phyloP scores from a whole-genome alignment of 257 asterid species.

The Gentiana macrophylla region DNA sequence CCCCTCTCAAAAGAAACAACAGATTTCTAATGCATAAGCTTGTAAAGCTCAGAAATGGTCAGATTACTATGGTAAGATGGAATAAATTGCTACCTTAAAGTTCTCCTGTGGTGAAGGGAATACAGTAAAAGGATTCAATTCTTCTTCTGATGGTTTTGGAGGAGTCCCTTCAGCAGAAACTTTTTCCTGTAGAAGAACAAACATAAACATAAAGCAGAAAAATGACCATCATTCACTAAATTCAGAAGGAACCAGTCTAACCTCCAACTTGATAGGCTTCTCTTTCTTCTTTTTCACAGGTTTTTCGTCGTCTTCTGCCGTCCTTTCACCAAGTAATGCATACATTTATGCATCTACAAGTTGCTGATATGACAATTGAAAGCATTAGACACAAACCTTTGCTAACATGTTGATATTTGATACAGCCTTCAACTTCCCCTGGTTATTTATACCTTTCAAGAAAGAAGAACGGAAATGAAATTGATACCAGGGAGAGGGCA shows the following conservation, averaged over 20 bases:
- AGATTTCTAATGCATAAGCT: too few relatives aligned
- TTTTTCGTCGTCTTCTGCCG: conserved; percentile 81
- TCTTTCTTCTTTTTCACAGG: conserved; percentile 87
- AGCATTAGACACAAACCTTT: conserved; percentile 1
- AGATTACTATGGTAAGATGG: neutral
- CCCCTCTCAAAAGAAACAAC: too few relatives aligned
- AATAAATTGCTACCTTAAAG: conserved; percentile 35
- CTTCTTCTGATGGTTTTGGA: conserved; percentile 66
- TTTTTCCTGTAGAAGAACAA: conserved; percentile 38
- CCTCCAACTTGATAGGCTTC: conserved; percentile 73
- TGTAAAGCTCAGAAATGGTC: too few relatives aligned
- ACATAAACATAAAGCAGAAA: neutral
- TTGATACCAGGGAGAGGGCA: too few relatives aligned
- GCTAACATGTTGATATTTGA: neutral
- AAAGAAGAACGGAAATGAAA: neutral
- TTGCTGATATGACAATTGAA: conserved; percentile 37
- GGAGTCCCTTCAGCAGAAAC: conserved; percentile 46
- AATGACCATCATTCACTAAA: neutral
- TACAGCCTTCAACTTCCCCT: neutral
- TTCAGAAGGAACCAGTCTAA: conserved; percentile 18
- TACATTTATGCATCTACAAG: conserved; percentile 56
- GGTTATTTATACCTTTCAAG: neutral
- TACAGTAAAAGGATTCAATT: conserved; percentile 61
- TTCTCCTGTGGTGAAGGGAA: conserved; percentile 86
- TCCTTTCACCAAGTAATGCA: conserved; percentile 72